Base-by-base conservation (phyloP, 2,329 filamentous ascomycete species). In the Fusarium tuaranense region DNA sequence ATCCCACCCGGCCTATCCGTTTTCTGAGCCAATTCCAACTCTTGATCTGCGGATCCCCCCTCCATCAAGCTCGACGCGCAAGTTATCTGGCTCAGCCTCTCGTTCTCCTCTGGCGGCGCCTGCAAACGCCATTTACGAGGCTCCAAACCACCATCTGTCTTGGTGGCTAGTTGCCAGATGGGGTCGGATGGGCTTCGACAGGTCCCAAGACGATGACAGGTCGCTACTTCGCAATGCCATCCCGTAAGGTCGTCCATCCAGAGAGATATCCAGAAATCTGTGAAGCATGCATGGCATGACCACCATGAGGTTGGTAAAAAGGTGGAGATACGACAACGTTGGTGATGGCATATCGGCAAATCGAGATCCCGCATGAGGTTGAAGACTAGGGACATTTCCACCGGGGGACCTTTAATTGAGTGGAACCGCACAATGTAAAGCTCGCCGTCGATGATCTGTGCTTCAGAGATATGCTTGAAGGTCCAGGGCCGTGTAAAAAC, bases 381-480 rank as follows among this genome's bases (percentile, higher is more conserved):
- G 6, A 7, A 7, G 20, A 55, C 25, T 4, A 5, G 2, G 14
- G 3, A 1, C 13, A n/a, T 10, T 1, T 25, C n/a, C 1, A 64
- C 36, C 3, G 13, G 36, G 12, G 34, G 62, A 6, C 48, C 51
- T 8, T 18, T 12, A 18, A 64, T 57, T 1, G 12, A 30, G 27
- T 55, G 62, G 4, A 16, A 41, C 1, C 62, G 62, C 2, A 9
- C 34, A 10, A 64, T 6, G 3, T 32, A 57, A 1, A 64, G 48
- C 36, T 57, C 48, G 5, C 16, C 18, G 13, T 57, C 10, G 5
- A 64, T 57, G 22, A 64, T 27, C 3, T 58, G 32, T 14, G 48
- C 62, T 57, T 58, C 12, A 36, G 63, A 57, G 34, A 16, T 27
- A 4, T 65, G 51, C 10, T 6, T 65, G 9, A 65, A 58, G 6